Conservation (phyloP, 768 basidiomycete genomes). For the Candolleomyces aberdarensis region DNA sequence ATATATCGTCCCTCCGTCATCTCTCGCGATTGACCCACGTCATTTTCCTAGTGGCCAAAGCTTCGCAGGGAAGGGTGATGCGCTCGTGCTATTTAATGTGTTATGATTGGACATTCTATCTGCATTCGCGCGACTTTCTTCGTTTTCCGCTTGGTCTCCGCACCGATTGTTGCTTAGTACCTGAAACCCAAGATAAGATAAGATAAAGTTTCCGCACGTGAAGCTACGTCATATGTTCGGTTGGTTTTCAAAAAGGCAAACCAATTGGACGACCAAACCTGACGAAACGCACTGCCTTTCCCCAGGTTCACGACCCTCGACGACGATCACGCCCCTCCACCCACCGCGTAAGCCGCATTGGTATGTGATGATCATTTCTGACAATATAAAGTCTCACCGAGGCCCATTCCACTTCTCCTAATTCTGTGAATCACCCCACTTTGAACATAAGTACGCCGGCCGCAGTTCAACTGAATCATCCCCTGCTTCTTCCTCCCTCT, state of each 20-base stretch:
- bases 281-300: background rate
- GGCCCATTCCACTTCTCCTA: background rate
- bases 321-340: background rate
- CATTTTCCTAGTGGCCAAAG: no score
- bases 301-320: background rate
- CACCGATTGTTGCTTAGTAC: no score
- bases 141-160: no score
- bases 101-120: no score
- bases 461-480: slow-evolving; percentile 4
- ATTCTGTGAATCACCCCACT: slow-evolving; percentile 15
- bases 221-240: background rate
- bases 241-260: background rate
- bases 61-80: no score
- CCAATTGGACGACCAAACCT: background rate
- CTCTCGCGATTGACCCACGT: no score
- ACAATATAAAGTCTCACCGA: slow-evolving; percentile 9
- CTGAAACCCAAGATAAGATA: background rate
- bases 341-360: background rate
- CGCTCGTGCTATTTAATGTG: no score
- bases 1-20: no score
- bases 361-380: background rate
- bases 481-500: background rate
- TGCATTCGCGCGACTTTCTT: no score
- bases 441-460: slow-evolving; percentile 13
- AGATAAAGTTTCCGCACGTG: background rate